These are phyloP conservation scores for Herpetospermum pedunculosum DNA, from an alignment of 306 rosid genomes.

Conservation along the genomic window DNA sequence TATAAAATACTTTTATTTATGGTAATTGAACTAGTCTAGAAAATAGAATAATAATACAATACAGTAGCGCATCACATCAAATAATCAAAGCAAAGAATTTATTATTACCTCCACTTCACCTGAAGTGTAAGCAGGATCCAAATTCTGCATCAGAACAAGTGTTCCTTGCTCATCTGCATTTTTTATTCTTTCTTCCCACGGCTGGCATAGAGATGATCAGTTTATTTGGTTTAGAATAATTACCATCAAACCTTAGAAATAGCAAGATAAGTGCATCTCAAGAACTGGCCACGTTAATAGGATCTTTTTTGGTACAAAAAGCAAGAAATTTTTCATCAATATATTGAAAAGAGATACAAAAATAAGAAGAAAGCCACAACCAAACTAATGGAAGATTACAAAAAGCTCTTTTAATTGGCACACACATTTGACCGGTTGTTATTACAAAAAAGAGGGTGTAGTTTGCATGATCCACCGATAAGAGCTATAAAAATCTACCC, in stretches of 20 bases:
- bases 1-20: neutral
- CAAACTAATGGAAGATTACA: neutral
- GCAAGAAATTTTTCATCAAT: neutral
- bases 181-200: conserved; percentile 70
- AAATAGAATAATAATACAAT: neutral
- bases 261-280: neutral
- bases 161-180: conserved; percentile 50
- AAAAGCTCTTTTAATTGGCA: neutral
- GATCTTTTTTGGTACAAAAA: neutral
- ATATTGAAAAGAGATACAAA: neutral
- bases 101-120: conserved; percentile 65
- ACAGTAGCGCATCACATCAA: neutral
- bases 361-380: neutral
- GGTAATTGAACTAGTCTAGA: neutral
- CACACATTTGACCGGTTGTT: neutral
- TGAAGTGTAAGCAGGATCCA: conserved; percentile 68
- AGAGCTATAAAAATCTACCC: neutral
- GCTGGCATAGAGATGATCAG: conserved; percentile 31
- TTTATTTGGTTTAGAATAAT: neutral
- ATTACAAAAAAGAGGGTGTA: neutral
- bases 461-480: neutral
- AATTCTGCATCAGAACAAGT: conserved; percentile 66
- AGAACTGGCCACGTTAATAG: neutral
- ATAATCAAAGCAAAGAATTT: neutral
- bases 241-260: neutral